Percentiles rank a stretch among this genome's conserved stretches.
These are phyloP conservation scores for Helotiales sp. DNA, from an alignment of 2,329 filamentous ascomycete species.

Conservation along the genomic window DNA sequence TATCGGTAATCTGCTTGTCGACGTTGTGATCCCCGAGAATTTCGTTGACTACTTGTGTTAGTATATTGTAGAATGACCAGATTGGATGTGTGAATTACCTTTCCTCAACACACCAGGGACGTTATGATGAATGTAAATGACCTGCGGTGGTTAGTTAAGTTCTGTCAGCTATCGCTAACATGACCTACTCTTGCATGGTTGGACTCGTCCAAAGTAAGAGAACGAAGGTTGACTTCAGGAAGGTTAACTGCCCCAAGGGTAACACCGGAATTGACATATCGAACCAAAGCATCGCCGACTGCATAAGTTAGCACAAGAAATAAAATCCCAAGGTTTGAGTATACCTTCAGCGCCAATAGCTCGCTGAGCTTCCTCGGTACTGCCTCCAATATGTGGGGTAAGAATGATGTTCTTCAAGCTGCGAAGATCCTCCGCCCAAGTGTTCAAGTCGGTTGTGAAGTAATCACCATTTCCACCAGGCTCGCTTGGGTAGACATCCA, in stretches of 20 bases:
- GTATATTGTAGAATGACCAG: neutral
- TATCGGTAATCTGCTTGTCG: constrained; percentile 98
- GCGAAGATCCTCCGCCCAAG: constrained; percentile 84
- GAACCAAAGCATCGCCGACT: constrained; percentile 84
- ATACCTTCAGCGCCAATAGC: constrained; percentile 88
- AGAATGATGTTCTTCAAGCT: constrained; percentile 90
- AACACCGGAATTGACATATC: constrained; percentile 94
- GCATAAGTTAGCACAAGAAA: constrained; percentile 10
- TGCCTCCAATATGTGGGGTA: constrained; percentile 95
- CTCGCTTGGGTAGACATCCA: constrained; percentile 95
- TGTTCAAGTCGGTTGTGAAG: constrained; percentile 83
- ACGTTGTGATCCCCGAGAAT: constrained; percentile 96
- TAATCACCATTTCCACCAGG: constrained; percentile 94
- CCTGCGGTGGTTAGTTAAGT: constrained; percentile 48
- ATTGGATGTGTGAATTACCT: constrained; percentile 51
- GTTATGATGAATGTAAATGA: constrained; percentile 97
- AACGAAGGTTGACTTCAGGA: constrained; percentile 90
- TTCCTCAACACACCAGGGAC: constrained; percentile 91
- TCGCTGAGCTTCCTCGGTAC: constrained; percentile 95
- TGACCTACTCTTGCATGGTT: constrained; percentile 77
- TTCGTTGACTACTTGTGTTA: constrained; percentile 73
- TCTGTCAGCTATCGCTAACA: neutral
- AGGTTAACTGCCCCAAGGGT: constrained; percentile 94
- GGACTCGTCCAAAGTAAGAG: constrained; percentile 86
- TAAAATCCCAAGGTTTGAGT: neutral